These are phyloP conservation scores for Clohesyomyces aquaticus DNA, from an alignment of 495 filamentous ascomycete species.

Conservation along the genomic window DNA sequence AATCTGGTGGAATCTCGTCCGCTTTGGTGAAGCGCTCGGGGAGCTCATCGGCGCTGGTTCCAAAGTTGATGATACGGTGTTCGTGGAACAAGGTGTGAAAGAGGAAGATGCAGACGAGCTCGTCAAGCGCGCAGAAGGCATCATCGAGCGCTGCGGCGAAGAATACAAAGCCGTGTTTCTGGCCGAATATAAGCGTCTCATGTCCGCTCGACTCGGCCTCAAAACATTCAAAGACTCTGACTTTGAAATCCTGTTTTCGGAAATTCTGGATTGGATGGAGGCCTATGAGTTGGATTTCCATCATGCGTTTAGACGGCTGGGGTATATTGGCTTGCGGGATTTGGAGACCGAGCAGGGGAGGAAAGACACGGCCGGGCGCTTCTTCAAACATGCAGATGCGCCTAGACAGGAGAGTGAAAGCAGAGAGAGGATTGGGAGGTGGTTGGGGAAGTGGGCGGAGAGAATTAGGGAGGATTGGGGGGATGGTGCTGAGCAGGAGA, in stretches of 20 bases:
- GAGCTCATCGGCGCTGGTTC: slow-evolving; percentile 80
- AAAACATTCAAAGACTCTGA: slow-evolving; percentile 66
- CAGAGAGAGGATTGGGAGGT: slow-evolving; percentile 65
- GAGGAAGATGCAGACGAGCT: slow-evolving; percentile 68
- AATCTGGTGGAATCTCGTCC: slow-evolving; percentile 98
- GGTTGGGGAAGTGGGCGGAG: slow-evolving; percentile 73
- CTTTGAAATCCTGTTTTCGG: slow-evolving; percentile 76
- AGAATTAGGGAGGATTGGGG: slow-evolving; percentile 76
- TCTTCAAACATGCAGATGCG: slow-evolving; percentile 68
- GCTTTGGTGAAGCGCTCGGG: slow-evolving; percentile 86
- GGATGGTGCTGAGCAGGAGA: slow-evolving; percentile 54
- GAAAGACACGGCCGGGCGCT: slow-evolving; percentile 60
- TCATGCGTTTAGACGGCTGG: slow-evolving; percentile 82
- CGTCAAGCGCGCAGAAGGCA: slow-evolving; percentile 75
- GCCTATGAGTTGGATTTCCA: slow-evolving; percentile 84
- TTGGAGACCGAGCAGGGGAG: slow-evolving; percentile 64
- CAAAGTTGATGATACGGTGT: slow-evolving; percentile 67
- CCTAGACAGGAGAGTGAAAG: slow-evolving; percentile 63
- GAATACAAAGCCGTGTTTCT: slow-evolving; percentile 88
- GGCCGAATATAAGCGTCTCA: slow-evolving; percentile 80
- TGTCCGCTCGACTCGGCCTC: slow-evolving; percentile 78
- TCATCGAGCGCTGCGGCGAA: slow-evolving; percentile 76
- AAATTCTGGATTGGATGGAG: slow-evolving; percentile 81
- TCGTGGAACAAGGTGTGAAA: slow-evolving; percentile 70
- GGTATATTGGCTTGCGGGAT: slow-evolving; percentile 58